These are phyloP conservation scores for Albophoma yamanashiensis DNA, from an alignment of 2,329 filamentous ascomycete species.

Conservation along the genomic window DNA sequence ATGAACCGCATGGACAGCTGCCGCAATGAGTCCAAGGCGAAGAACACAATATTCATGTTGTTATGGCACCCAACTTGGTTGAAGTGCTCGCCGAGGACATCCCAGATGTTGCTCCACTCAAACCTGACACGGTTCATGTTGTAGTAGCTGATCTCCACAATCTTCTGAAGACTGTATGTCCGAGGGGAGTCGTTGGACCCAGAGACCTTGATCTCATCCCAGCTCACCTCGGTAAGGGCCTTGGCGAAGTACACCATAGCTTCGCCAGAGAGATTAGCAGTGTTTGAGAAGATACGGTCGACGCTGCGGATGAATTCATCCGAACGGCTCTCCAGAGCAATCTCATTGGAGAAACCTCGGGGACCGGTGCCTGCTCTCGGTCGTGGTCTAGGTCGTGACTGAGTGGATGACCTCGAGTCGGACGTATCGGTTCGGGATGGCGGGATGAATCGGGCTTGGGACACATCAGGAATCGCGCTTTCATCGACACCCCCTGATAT, in stretches of 20 bases:
- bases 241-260: slow-evolving; percentile 93
- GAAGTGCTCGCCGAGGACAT: slow-evolving; percentile 95
- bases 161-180: slow-evolving; percentile 94
- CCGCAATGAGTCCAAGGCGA: slow-evolving; percentile 87
- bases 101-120: slow-evolving; percentile 98
- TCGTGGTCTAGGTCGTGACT: slow-evolving; percentile 37
- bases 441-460: slow-evolving; percentile 64
- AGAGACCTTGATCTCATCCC: slow-evolving; percentile 97
- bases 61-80: slow-evolving; percentile 94
- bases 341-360: slow-evolving; percentile 61
- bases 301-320: slow-evolving; percentile 89
- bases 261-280: slow-evolving; percentile 82
- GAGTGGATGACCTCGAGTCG: slow-evolving; percentile 57
- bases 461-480: slow-evolving; percentile 82
- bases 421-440: slow-evolving; percentile 41
- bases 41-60: slow-evolving; percentile 95
- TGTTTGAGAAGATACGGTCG: slow-evolving; percentile 94
- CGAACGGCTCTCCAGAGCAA: slow-evolving; percentile 84
- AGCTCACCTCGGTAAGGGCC: slow-evolving; percentile 89
- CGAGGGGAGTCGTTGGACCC: slow-evolving; percentile 91
- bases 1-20: slow-evolving; percentile 98
- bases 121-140: slow-evolving; percentile 98
- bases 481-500: slow-evolving; percentile 94
- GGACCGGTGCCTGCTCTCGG: slow-evolving; percentile 47
- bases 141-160: slow-evolving; percentile 98